These are phyloP conservation scores for Rhipidocladum racemiflorum DNA, from an alignment of 176 grass and related monocot species.

Conservation along the genomic window DNA sequence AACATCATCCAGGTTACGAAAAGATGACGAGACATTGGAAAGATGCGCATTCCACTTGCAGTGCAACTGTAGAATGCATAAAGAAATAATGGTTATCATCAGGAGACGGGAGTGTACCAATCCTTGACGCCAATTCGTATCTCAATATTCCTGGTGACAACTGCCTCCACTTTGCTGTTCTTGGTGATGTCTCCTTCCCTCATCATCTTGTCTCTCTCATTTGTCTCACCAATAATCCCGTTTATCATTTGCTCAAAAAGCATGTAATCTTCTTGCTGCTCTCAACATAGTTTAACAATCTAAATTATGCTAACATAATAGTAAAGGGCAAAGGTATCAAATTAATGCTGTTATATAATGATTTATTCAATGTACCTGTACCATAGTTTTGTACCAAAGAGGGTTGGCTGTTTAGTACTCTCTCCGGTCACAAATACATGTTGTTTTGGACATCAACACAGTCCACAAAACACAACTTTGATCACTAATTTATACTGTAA, in stretches of 20 bases:
- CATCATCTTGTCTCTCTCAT: neutral
- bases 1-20: neutral
- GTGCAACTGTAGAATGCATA: neutral
- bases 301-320: neutral
- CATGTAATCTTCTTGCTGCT: constrained; percentile 58
- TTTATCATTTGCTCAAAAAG: constrained; percentile 43
- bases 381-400: neutral
- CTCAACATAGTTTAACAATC: neutral
- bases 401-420: neutral
- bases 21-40: neutral
- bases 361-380: neutral
- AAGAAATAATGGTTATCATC: neutral
- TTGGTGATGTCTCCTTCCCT: constrained; percentile 26
- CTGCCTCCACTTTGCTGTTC: constrained; percentile 9
- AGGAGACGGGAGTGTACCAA: constrained; percentile 36
- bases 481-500: no score
- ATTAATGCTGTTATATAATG: neutral
- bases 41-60: neutral
- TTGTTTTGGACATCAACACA: no score
- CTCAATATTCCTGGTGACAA: constrained; percentile 14
- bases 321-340: neutral
- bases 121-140: constrained; percentile 42
- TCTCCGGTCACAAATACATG: no score
- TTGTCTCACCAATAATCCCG: constrained; percentile 18
- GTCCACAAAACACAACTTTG: no score